A percentile compares a stretch with the other conserved stretches of the same genome.
Conservation (phyloP, 164 flowering plant genomes). For the Umbilicus rupestris region DNA sequence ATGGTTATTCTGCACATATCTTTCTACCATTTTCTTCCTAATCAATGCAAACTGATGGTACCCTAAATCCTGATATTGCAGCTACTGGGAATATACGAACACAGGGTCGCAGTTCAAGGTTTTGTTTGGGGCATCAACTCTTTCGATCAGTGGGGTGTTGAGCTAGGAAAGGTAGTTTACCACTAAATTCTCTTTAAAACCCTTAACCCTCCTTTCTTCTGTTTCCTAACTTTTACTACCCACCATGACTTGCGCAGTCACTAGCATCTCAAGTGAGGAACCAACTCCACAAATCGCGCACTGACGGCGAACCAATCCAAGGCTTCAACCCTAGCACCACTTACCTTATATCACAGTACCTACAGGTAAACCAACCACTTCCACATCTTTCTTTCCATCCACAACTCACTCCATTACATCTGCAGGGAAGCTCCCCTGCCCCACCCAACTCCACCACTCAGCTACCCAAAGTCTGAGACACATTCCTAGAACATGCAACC, state of each 20-base stretch:
- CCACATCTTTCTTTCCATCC: background rate
- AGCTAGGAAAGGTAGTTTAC: constrained; percentile 82
- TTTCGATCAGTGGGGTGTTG: constrained; percentile 99
- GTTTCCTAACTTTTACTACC: background rate
- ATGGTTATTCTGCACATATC: background rate
- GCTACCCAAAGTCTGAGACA: constrained; percentile 35
- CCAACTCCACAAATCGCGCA: constrained; percentile 69
- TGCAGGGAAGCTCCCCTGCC: constrained; percentile 47
- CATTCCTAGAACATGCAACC: no score
- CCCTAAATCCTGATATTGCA: constrained; percentile 17
- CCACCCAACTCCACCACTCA: constrained; percentile 36
- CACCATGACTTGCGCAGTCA: constrained; percentile 42
- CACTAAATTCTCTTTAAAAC: background rate
- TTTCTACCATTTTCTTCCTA: background rate
- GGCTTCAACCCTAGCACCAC: constrained; percentile 86
- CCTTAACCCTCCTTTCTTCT: background rate
- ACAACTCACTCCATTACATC: background rate
- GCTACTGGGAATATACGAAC: constrained; percentile 92
- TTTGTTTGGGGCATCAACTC: constrained; percentile 98
- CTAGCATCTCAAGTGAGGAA: constrained; percentile 79
- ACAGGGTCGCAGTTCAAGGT: constrained; percentile 91
- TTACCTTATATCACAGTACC: constrained; percentile 49
- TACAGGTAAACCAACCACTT: constrained; percentile 40
- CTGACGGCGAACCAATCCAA: constrained; percentile 53
- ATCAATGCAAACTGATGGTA: background rate